Evolutionary conservation across 192 early-diverging fungal species (phyloP), one percentile per base, ranked within the genome.

Genomic region (Coemansia sp.): DNA sequence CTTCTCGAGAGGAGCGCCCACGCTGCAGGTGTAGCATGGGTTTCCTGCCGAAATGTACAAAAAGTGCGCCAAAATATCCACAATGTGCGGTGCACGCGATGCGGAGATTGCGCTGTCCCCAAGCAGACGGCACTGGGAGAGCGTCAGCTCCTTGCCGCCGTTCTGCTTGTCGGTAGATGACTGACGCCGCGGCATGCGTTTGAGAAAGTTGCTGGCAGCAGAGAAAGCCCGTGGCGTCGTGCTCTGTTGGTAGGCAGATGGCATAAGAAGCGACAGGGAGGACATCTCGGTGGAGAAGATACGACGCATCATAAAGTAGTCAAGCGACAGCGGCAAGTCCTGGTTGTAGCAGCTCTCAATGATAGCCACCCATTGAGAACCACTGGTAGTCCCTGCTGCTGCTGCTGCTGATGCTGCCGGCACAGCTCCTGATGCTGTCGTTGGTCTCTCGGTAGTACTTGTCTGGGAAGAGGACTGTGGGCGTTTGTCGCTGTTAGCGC

Each of bases 301-400:
- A 16, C 79, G 79, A 5, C 79, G 74, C 48, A 81, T 69, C 79
- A 81, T 70, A 65, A 58, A 73, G 55, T 72, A 67, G 68, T 81
- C 79, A 19, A 81, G 70, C 6, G 64, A 20, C 39, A 81, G 69
- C 10, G 79, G 79, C 44, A 74, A 68, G 1, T 63, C 50, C 39
- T 65, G 61, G 17, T 56, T 42, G 4, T 66, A 48, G 64, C 70
- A 72, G 61, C 62, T 61, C 11, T 72, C 74, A 46, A 81, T 56
- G 11, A 73, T 45, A 2, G 68, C 16, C 14, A 49, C 19, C 79
- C 79, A 81, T 25, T 72, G 57, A 11, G 60, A 38, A 32, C 32
- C 32, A 32, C 32, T 32, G 32, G 32, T 32, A 4, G 32, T 32
- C 32, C 32, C 32, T 32, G 1, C 4, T 32, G 32, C 32, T 32